These are phyloP conservation scores for Eragrostis nindensis DNA, from an alignment of 176 grass and related monocot genomes.

Conservation along the genomic window DNA sequence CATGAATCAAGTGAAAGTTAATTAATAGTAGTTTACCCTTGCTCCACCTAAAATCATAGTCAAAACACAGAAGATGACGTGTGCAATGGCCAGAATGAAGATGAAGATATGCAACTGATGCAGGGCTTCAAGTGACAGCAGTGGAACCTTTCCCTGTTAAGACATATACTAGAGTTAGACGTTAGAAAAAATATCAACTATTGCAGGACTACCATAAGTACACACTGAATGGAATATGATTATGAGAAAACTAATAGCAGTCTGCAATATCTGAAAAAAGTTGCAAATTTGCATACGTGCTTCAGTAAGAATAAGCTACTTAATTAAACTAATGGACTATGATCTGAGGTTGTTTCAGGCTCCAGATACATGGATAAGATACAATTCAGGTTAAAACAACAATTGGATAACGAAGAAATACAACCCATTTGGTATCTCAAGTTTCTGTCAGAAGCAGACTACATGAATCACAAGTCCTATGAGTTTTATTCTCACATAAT, in stretches of 20 bases:
- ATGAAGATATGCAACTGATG: conserved; percentile 95
- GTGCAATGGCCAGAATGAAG: conserved; percentile 86
- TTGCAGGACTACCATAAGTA: too few relatives aligned
- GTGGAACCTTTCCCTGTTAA: conserved; percentile 64
- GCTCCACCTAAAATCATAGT: conserved; percentile 85
- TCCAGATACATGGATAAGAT: too few relatives aligned
- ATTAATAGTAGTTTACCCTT: conserved; percentile 45
- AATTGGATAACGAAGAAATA: conserved; percentile 22
- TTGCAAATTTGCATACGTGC: too few relatives aligned
- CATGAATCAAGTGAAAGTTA: not conserved
- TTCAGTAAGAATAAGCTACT: not conserved
- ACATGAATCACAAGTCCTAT: too few relatives aligned
- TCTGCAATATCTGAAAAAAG: too few relatives aligned
- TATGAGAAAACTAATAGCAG: too few relatives aligned
- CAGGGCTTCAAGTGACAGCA: conserved; percentile 82
- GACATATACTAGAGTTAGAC: conserved; percentile 30
- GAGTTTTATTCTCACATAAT: too few relatives aligned
- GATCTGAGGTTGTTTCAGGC: too few relatives aligned
- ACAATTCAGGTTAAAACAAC: not conserved
- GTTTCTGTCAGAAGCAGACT: too few relatives aligned
- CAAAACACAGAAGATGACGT: conserved; percentile 76
- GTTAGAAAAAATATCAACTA: not conserved
- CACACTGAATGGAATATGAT: too few relatives aligned
- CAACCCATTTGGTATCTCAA: not conserved
- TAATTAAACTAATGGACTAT: not conserved